These are phyloP conservation scores for Pulveroboletus sp. DNA, from an alignment of 1,284 basidiomycete species.

Conservation along the genomic window DNA sequence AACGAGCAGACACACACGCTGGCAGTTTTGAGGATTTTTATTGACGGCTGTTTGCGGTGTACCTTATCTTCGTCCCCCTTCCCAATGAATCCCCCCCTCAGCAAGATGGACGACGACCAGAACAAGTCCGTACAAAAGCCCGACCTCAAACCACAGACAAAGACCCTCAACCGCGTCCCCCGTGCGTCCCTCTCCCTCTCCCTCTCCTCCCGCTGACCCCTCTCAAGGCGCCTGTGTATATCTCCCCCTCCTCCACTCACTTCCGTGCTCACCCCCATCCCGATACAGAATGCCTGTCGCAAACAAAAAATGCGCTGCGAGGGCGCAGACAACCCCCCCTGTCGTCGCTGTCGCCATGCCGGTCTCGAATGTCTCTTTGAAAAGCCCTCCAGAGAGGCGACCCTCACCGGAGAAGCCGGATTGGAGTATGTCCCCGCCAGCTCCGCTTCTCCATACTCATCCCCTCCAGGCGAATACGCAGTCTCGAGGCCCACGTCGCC, in stretches of 20 bases:
- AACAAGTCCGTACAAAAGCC: slow-evolving; percentile 46
- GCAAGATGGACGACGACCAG: slow-evolving; percentile 44
- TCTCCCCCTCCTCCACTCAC: not conserved
- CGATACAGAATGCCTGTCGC: slow-evolving; percentile 72
- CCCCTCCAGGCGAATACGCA: slow-evolving; percentile 73
- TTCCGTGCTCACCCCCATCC: slow-evolving; percentile 11
- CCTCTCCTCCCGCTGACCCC: slow-evolving; percentile 21
- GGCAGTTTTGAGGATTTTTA: slow-evolving; percentile 13
- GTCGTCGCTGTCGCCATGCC: slow-evolving; percentile 83
- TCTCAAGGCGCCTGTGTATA: slow-evolving; percentile 73
- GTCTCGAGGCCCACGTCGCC: slow-evolving; percentile 79
- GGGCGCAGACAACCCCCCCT: slow-evolving; percentile 89
- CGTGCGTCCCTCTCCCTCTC: slow-evolving; percentile 49
- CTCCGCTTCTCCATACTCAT: slow-evolving; percentile 14
- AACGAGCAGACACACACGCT: slow-evolving; percentile 1
- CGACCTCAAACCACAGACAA: slow-evolving; percentile 66
- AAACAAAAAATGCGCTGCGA: slow-evolving; percentile 90
- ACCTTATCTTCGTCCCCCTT: slow-evolving; percentile 1
- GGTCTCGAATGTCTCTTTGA: slow-evolving; percentile 88
- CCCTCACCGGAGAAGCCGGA: slow-evolving; percentile 82
- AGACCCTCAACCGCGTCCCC: slow-evolving; percentile 80
- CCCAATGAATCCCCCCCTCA: slow-evolving; percentile 26
- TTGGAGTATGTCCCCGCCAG: slow-evolving; percentile 65
- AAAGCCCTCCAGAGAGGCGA: slow-evolving; percentile 82
- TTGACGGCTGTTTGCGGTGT: slow-evolving; percentile 15